A percentile compares a stretch with the other conserved stretches of the same genome.
These are phyloP conservation scores for Vigna unguiculata DNA, from an alignment of 306 rosid genomes.

Conservation along the genomic window DNA sequence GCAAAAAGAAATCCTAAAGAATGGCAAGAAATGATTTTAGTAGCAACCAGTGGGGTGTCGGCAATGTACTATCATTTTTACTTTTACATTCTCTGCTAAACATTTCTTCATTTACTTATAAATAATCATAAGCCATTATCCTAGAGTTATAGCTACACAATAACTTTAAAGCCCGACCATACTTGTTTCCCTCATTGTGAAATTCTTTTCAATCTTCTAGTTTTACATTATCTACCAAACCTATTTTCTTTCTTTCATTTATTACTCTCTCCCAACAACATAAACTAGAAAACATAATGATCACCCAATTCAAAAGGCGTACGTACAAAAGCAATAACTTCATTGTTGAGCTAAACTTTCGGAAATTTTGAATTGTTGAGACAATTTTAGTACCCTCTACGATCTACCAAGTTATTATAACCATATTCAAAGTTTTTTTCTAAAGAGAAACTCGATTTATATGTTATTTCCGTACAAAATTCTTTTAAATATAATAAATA, in stretches of 20 bases:
- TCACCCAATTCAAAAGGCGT: conserved; percentile 19
- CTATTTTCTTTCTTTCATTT: background rate
- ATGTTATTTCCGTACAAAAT: background rate
- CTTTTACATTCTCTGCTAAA: conserved; percentile 5
- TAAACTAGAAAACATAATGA: conserved; percentile 7
- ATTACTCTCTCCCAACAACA: conserved; percentile 17
- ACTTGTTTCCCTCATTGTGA: conserved; percentile 30
- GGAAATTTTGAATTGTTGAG: background rate
- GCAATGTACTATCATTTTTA: conserved; percentile 28
- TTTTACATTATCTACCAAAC: conserved; percentile 19
- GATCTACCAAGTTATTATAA: conserved; percentile 9
- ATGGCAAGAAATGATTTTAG: conserved; percentile 35
- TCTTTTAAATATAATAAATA: background rate
- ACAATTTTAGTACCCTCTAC: conserved; percentile 28
- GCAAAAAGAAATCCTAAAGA: conserved; percentile 33
- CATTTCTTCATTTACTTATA: conserved; percentile 3
- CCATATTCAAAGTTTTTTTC: conserved; percentile 6
- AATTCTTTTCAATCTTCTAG: background rate
- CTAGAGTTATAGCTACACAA: conserved; percentile 13
- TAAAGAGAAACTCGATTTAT: conserved; percentile 1
- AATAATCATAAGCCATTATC: background rate
- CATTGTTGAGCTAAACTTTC: background rate
- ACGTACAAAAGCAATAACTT: background rate
- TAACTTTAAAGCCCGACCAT: conserved; percentile 9
- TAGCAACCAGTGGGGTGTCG: conserved; percentile 48